Evolutionary conservation across 129 eudicot genomes (phyloP).

Genomic region (Lonicera japonica): DNA sequence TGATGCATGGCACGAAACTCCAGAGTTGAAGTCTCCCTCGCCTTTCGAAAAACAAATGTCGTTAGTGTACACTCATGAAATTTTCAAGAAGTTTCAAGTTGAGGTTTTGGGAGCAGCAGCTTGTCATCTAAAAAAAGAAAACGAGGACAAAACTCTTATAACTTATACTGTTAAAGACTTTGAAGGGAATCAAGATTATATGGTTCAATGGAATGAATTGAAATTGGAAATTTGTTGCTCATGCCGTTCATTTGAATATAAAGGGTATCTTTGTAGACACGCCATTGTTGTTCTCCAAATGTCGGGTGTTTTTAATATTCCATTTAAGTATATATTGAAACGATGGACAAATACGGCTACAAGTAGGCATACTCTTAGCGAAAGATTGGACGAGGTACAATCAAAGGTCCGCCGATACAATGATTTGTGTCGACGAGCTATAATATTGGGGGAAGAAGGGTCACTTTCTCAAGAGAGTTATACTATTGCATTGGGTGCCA

Average conservation of each 20-base stretch:
- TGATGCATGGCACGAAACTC: constrained; percentile 95
- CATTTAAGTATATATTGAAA: constrained; percentile 67
- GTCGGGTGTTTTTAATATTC: constrained; percentile 80
- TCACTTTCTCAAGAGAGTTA: constrained; percentile 83
- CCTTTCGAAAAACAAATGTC: constrained; percentile 85
- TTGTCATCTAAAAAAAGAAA: constrained; percentile 74
- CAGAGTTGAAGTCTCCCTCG: constrained; percentile 87
- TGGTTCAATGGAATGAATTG: constrained; percentile 64
- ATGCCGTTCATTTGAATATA: constrained; percentile 67
- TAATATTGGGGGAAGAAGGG: constrained; percentile 93
- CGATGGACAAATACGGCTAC: constrained; percentile 94
- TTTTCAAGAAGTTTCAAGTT: constrained; percentile 75
- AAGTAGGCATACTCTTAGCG: constrained; percentile 54
- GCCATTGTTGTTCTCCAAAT: constrained; percentile 88
- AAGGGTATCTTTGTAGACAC: constrained; percentile 88
- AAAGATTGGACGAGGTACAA: constrained; percentile 69
- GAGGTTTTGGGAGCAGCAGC: constrained; percentile 96
- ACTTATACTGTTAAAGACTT: constrained; percentile 62
- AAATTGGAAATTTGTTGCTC: constrained; percentile 79
- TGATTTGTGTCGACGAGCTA: constrained; percentile 85
- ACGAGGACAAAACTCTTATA: constrained; percentile 33
- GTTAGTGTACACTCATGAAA: constrained; percentile 67
- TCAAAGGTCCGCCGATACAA: constrained; percentile 67
- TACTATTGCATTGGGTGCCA: constrained; percentile 49
- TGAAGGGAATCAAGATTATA: constrained; percentile 55